Evolutionary conservation across 805 yeast species (phyloP), one percentile per base, ranked within the genome.

Genomic region (Starmerella sirachaensis): DNA sequence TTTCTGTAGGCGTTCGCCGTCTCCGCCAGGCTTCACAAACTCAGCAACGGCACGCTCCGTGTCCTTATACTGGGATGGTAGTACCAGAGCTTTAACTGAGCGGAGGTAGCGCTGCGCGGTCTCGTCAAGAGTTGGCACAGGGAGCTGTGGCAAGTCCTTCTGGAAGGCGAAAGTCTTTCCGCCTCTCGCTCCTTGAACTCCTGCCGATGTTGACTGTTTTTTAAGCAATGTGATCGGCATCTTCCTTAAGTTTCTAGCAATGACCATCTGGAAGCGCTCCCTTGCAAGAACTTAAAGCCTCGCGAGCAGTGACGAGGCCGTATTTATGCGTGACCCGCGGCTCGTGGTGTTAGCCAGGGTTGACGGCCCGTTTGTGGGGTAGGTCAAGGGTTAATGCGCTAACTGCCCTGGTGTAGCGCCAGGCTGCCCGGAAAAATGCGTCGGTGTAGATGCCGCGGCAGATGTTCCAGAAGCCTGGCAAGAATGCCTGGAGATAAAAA

Each of bases 121-220:
- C 37, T 75, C 73, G 40, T 73, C 68, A 41, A 88, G 66, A 1
- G 76, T 61, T 2, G 98, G 98, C 6, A 88, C 93, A 0, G 96
- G 96, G 48, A 88, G 69, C 34, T 73, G 67, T 6, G 96, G 96
- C 37, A 88, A 69, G 31, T 73, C 62, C 28, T 69, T 65, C 58
- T 86, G 95, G 62, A 66, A 73, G 47, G 76, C 70, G 62, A 64
- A 82, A 43, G 88, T 74, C 42, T 70, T 35, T n/a, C n/a, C n/a
- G n/a, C n/a, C n/a, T n/a, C n/a, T n/a, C n/a, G n/a, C n/a, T n/a
- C n/a, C n/a, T n/a, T n/a, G n/a, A 16, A 31, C 72, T 26, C 40
- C 36, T 10, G 59, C 54, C n/a, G 58, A 53, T 16, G 63, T 55
- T 28, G 59, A 48, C 46, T 57, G 51, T 38, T 49, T 47, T 35